Base-by-base conservation (phyloP, 306 rosid species). In the Adenanthera pavonina region DNA sequence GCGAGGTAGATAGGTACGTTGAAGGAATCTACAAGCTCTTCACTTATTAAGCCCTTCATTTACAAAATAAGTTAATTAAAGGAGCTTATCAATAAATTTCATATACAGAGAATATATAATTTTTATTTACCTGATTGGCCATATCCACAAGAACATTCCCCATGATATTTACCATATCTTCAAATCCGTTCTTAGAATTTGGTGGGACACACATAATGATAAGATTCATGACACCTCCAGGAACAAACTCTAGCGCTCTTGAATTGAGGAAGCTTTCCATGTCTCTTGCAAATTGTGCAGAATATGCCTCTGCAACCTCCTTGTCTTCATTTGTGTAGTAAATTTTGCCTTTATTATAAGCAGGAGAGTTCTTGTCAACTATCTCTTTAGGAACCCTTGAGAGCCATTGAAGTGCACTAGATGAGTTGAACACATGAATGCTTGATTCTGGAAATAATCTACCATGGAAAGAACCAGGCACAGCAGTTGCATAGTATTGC, bases 401-500 rank as follows among this genome's bases (percentile, higher is more conserved):
- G 46, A 77, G 74, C 51, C 74, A 49, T 1, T 66, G 65, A 6
- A 77, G 51, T 34, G 81, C 74, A 77, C 17, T 49, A 34, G 74
- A 34, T 4, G 65, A 77, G 74, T 77, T 6, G 5, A 77, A 57
- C 11, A 77, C 36, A n/a, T 77, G 72, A 1, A 77, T 59, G 47
- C 74, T 61, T 1, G 81, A 38, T 17, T 64, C 38, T n/a, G 66
- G 74, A 36, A 64, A 77, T 40, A 65, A 36, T 17, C 81, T 47
- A 5, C 16, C 52, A 10, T 77, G 47, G 19, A 77, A 77, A 0
- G 36, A 15, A 13, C 81, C 74, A 2, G 66, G 53, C 20, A 77
- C 81, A 1, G 40, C 41, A 9, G 25, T 53, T 15, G 65, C 66
- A 33, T 47, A 77, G 40, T 66, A 51, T 48, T 48, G 49, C 25